Percentiles rank a stretch among this genome's conserved stretches.
phyloP scores from a whole-genome alignment of 306 rosid species.

The Begonia peltatifolia region DNA sequence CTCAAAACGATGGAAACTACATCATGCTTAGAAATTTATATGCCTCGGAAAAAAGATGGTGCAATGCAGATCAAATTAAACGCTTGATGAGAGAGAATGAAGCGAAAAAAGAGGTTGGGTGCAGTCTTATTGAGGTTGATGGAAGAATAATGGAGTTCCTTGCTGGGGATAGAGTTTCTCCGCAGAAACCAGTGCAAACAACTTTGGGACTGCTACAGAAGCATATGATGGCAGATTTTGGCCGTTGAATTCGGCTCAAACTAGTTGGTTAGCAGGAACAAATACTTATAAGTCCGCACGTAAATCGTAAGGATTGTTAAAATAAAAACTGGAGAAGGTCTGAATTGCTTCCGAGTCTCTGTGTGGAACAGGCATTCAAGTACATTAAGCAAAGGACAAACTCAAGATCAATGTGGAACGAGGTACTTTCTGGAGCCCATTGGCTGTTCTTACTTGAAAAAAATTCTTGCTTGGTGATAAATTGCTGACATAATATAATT shows the following conservation, averaged over 20 bases:
- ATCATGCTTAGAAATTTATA: conserved; percentile 53
- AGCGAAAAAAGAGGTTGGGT: conserved; percentile 44
- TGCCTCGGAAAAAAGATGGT: conserved; percentile 43
- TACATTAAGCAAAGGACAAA: no score
- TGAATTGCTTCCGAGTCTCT: no score
- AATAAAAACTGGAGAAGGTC: no score
- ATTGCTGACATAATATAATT: no score
- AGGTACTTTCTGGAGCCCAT: no score
- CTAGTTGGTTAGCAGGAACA: no score
- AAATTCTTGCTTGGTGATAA: no score
- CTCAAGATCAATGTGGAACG: no score
- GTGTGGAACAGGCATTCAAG: no score
- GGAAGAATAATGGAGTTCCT: conserved; percentile 40
- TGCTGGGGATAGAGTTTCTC: conserved; percentile 27
- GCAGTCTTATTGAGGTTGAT: conserved; percentile 45
- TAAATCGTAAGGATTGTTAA: no score
- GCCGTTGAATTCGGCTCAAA: not conserved
- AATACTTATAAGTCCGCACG: no score
- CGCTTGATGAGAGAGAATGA: conserved; percentile 34
- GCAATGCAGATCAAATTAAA: conserved; percentile 39
- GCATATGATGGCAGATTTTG: conserved; percentile 39
- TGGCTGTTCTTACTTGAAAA: no score
- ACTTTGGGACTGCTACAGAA: conserved; percentile 33
- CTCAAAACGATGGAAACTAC: conserved; percentile 32
- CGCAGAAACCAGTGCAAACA: conserved; percentile 17